A percentile compares a stretch with the other conserved stretches of the same genome.
These are phyloP conservation scores for Taphrina wiesneri DNA, from an alignment of 1,139 yeast species.

Conservation along the genomic window DNA sequence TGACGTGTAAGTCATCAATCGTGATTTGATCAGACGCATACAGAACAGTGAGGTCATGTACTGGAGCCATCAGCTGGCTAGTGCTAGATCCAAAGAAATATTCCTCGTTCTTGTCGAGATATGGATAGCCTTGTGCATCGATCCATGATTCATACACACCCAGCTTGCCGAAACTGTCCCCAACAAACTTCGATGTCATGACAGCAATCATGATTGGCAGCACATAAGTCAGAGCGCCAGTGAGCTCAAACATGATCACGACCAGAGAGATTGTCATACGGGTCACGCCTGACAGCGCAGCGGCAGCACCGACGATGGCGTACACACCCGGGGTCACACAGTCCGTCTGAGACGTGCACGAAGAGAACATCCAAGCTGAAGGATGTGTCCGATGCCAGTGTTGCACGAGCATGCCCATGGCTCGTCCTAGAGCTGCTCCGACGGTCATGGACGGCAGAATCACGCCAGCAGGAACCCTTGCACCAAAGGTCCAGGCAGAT, in stretches of 20 bases:
- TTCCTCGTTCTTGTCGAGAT: constrained; percentile 19
- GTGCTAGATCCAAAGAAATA: background rate
- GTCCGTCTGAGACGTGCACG: background rate
- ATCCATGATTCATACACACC: constrained; percentile 35
- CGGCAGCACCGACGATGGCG: constrained; percentile 67
- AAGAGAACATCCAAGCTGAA: constrained; percentile 48
- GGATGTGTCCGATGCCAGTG: constrained; percentile 47
- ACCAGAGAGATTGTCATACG: constrained; percentile 60
- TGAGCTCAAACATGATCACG: constrained; percentile 60
- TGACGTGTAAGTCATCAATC: background rate
- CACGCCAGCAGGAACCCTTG: constrained; percentile 65
- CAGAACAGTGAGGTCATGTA: background rate
- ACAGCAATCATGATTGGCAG: constrained; percentile 36
- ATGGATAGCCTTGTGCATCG: constrained; percentile 16
- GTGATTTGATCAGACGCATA: background rate
- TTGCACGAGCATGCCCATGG: constrained; percentile 55
- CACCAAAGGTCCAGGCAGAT: constrained; percentile 60
- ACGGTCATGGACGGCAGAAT: constrained; percentile 70
- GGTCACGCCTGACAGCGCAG: constrained; percentile 68
- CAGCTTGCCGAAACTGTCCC: constrained; percentile 32
- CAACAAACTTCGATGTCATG: constrained; percentile 36
- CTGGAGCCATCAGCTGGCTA: background rate
- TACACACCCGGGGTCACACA: constrained; percentile 43
- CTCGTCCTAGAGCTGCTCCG: constrained; percentile 65
- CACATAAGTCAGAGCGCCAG: constrained; percentile 62